Evolutionary conservation across 176 grass and related monocot genomes (phyloP).

Genomic region (Leersia perrieri): DNA sequence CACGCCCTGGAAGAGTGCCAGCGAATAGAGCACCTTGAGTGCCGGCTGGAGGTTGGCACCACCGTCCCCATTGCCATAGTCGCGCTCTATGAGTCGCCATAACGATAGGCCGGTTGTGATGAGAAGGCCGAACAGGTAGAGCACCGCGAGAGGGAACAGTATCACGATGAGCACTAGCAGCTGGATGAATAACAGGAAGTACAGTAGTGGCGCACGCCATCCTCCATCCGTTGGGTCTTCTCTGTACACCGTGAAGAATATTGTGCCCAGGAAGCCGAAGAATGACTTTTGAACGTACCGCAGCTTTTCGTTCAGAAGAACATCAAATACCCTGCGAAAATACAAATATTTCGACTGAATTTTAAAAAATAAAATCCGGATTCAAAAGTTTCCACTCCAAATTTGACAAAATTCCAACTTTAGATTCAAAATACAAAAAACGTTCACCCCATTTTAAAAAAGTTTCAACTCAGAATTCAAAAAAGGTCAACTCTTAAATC

Average conservation of each 20-base stretch:
- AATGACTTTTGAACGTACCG: background rate
- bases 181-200: background rate
- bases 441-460: no score
- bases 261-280: fast-evolving
- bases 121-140: background rate
- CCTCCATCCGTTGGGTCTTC: background rate
- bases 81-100: background rate
- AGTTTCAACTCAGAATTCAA: no score
- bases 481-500: no score
- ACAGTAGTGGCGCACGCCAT: no score
- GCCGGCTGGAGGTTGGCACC: background rate
- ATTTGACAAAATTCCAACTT: no score
- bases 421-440: no score
- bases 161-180: background rate
- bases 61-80: background rate
- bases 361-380: no score
- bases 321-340: background rate
- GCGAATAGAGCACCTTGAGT: background rate
- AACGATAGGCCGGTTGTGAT: background rate
- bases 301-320: background rate
- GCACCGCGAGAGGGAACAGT: background rate
- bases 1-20: background rate
- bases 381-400: no score
- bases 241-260: no score
- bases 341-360: no score